phyloP scores from a whole-genome alignment of 768 basidiomycete genomes.

The Leccinum olivaceopallidum region DNA sequence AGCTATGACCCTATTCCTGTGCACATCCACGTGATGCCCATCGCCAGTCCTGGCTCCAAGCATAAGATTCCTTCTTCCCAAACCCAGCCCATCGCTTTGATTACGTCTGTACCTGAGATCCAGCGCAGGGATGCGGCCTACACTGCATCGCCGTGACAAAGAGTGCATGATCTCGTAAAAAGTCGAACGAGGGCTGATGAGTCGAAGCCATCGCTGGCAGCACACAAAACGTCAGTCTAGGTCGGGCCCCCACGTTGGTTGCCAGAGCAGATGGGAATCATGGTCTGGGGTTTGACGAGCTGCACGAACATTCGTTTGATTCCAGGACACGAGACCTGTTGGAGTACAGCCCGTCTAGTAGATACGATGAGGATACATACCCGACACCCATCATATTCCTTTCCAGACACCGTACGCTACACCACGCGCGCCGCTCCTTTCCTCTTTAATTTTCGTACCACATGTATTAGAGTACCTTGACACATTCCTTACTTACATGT shows the following conservation, averaged over 20 bases:
- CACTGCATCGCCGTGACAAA: background rate
- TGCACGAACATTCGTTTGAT: background rate
- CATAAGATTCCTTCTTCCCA: background rate
- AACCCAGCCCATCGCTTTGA: background rate
- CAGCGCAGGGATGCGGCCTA: background rate
- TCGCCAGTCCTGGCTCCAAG: background rate
- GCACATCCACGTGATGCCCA: background rate
- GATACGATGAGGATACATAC: background rate
- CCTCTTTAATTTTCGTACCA: background rate
- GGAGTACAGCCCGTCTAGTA: background rate
- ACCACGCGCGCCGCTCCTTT: background rate
- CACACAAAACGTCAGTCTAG: background rate
- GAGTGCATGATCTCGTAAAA: background rate
- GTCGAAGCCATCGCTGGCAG: background rate
- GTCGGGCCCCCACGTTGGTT: background rate
- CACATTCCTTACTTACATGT: too few species aligned
- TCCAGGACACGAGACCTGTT: background rate
- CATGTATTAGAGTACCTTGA: background rate
- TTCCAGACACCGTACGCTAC: background rate
- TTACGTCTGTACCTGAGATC: background rate
- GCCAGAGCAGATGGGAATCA: background rate
- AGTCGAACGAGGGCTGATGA: background rate
- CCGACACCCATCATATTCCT: background rate
- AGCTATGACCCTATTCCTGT: background rate
- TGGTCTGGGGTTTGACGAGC: background rate